phyloP scores from a whole-genome alignment of 2,329 filamentous ascomycete species.

The Colletotrichum gigasporum region DNA sequence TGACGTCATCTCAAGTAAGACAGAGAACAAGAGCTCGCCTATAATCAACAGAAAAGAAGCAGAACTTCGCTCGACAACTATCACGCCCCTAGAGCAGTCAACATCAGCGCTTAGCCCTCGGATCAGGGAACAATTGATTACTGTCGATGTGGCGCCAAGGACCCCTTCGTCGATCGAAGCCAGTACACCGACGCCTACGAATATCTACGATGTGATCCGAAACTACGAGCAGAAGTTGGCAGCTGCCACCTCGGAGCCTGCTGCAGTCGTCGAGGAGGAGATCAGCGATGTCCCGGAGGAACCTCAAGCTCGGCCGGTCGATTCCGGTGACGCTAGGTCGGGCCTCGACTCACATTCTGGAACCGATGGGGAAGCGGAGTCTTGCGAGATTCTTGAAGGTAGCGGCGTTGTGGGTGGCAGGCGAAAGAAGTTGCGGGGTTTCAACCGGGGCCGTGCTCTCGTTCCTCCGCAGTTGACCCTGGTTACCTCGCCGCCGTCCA shows the following conservation, averaged over 20 bases:
- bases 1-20: too few species aligned
- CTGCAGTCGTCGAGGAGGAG: background rate
- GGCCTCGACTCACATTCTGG: constrained; percentile 9
- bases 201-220: constrained; percentile 31
- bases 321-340: background rate
- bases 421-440: constrained; percentile 41
- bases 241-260: background rate
- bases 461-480: constrained; percentile 41
- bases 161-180: background rate
- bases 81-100: background rate
- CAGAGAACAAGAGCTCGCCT: too few species aligned
- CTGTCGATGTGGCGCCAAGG: background rate
- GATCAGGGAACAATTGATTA: constrained; percentile 21
- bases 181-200: constrained; percentile 22
- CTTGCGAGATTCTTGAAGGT: constrained; percentile 42
- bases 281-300: background rate
- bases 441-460: constrained; percentile 40
- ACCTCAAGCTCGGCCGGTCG: background rate
- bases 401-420: constrained; percentile 40
- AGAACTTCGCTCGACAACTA: background rate
- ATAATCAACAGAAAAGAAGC: background rate
- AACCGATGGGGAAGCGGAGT: constrained; percentile 17
- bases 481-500: constrained; percentile 51
- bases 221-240: constrained; percentile 31
- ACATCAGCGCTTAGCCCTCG: background rate